phyloP scores from a whole-genome alignment of 495 filamentous ascomycete species.

The Aspergillus haitiensis region DNA sequence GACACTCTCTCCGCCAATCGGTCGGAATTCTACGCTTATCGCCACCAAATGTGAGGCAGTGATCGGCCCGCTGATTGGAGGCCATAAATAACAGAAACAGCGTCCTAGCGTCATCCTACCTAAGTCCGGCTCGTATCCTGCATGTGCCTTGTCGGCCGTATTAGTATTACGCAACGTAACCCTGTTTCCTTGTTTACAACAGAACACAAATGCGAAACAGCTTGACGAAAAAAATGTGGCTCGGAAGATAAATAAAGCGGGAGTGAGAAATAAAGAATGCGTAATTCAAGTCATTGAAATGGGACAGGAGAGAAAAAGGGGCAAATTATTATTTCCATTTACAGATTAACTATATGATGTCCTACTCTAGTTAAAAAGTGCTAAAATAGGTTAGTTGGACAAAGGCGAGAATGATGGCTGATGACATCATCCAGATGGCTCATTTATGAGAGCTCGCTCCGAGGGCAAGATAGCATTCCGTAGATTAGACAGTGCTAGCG shows the following conservation, averaged over 20 bases:
- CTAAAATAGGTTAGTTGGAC: neutral
- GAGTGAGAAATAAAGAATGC: too few relatives aligned
- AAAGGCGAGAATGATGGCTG: neutral
- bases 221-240: too few relatives aligned
- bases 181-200: neutral
- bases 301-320: too few relatives aligned
- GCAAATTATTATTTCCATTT: too few relatives aligned
- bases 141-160: conserved; percentile 4
- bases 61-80: conserved; percentile 4
- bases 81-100: conserved; percentile 13
- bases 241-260: too few relatives aligned
- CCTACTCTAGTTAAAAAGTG: neutral
- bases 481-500: conserved; percentile 55
- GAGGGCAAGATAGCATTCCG: conserved; percentile 50
- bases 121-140: conserved; percentile 5
- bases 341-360: neutral
- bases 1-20: conserved; percentile 20
- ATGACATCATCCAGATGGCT: neutral
- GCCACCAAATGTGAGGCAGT: conserved; percentile 10
- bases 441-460: conserved; percentile 3
- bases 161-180: conserved; percentile 12
- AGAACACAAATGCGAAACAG: too few relatives aligned
- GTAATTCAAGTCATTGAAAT: too few relatives aligned
- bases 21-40: conserved; percentile 3
- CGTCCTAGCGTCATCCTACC: conserved; percentile 13